Percentiles rank a stretch among this genome's conserved stretches.
Conservation (phyloP, 495 filamentous ascomycete species). For the Penicillium canescens region DNA sequence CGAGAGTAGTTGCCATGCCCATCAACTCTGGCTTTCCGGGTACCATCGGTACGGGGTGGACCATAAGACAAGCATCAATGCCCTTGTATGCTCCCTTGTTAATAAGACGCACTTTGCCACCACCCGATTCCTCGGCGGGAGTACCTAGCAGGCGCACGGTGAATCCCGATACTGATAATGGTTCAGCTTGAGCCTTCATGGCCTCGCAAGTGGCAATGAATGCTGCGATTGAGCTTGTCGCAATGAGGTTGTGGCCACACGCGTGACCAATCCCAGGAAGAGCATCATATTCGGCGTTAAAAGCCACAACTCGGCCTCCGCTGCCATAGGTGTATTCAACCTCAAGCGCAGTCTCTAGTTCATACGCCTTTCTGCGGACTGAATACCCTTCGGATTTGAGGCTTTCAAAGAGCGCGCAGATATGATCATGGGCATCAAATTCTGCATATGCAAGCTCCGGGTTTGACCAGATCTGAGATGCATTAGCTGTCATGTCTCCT, state of each 20-base stretch:
- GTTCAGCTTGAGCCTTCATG: constrained; percentile 25
- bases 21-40: constrained; percentile 20
- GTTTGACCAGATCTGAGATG: constrained; percentile 44
- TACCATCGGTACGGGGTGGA: constrained; percentile 48
- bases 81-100: constrained; percentile 49
- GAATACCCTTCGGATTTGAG: constrained; percentile 27
- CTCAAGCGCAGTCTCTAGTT: constrained; percentile 56
- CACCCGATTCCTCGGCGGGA: constrained; percentile 43
- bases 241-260: constrained; percentile 51
- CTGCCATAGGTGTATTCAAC: constrained; percentile 50
- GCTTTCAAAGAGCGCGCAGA: constrained; percentile 46
- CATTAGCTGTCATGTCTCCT: not conserved
- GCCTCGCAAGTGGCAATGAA: constrained; percentile 41
- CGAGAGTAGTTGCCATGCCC: constrained; percentile 35
- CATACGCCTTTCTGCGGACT: constrained; percentile 48
- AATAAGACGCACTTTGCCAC: constrained; percentile 53
- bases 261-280: constrained; percentile 49
- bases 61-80: constrained; percentile 53
- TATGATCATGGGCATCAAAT: constrained; percentile 50
- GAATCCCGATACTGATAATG: constrained; percentile 18
- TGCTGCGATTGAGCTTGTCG: constrained; percentile 44
- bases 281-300: constrained; percentile 61
- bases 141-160: constrained; percentile 46
- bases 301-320: constrained; percentile 51
- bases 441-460: constrained; percentile 58